Evolutionary conservation across 768 basidiomycete species (phyloP).

Genomic region (Lactarius indigo): DNA sequence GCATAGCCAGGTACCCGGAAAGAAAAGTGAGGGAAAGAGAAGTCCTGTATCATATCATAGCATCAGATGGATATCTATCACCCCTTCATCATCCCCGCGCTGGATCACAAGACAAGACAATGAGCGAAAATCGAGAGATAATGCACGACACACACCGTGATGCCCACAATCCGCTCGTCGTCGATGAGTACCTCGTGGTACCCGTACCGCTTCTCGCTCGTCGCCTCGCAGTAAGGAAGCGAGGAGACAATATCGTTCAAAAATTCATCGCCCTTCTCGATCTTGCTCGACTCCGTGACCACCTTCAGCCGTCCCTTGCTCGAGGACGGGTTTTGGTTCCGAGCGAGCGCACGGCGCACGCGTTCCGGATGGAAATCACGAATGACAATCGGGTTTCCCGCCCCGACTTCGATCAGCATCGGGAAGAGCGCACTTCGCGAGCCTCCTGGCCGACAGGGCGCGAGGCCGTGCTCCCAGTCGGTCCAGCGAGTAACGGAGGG

Average conservation of each 20-base stretch:
- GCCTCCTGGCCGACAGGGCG: constrained; percentile 19
- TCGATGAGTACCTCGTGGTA: constrained; percentile 21
- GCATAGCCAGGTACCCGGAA: constrained; percentile 1
- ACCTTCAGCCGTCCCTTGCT: constrained; percentile 8
- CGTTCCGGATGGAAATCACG: constrained; percentile 20
- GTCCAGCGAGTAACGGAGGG: constrained; percentile 17
- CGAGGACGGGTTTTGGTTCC: not conserved
- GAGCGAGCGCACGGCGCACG: constrained; percentile 12
- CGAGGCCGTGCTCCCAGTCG: constrained; percentile 17
- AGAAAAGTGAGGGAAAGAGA: not conserved
- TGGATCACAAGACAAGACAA: not conserved
- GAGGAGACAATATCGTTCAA: constrained; percentile 20
- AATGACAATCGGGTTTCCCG: constrained; percentile 19
- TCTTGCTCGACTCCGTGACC: constrained; percentile 18
- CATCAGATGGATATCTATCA: constrained; percentile 17
- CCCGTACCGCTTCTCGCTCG: constrained; percentile 22
- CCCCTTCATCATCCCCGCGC: constrained; percentile 17
- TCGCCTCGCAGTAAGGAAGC: constrained; percentile 20
- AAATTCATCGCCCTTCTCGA: constrained; percentile 17
- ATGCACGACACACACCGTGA: constrained; percentile 13
- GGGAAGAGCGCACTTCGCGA: constrained; percentile 17
- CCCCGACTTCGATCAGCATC: constrained; percentile 15
- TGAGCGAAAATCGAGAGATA: not conserved
- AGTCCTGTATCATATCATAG: not conserved
- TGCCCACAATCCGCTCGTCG: constrained; percentile 21